A percentile compares a stretch with the other conserved stretches of the same genome.
Evolutionary conservation across 495 filamentous ascomycete genomes (phyloP).

Genomic region (Cercophora scortea): DNA sequence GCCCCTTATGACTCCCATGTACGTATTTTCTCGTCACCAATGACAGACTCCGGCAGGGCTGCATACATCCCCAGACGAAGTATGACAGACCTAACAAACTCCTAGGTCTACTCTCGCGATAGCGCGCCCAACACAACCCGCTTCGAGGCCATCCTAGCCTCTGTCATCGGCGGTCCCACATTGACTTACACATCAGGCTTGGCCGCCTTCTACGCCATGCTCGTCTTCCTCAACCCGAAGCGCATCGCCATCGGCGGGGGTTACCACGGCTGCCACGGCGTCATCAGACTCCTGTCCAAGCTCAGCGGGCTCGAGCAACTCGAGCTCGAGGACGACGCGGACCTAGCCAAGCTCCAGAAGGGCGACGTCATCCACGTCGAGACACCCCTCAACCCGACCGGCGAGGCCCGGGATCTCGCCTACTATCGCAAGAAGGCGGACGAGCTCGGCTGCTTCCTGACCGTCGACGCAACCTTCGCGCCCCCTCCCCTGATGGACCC

Average conservation of each 20-base stretch:
- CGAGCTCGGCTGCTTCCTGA: constrained; percentile 60
- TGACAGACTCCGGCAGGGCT: no score
- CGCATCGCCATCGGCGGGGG: constrained; percentile 71
- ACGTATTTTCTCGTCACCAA: no score
- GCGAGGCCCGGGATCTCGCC: constrained; percentile 65
- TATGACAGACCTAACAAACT: no score
- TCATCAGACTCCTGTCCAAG: constrained; percentile 60
- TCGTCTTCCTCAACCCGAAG: constrained; percentile 69
- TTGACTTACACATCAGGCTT: constrained; percentile 81
- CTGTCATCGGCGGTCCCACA: constrained; percentile 58
- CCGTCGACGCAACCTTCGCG: constrained; percentile 85
- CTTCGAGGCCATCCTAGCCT: constrained; percentile 72
- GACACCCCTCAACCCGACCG: constrained; percentile 85
- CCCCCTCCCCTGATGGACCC: constrained; percentile 88
- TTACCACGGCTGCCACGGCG: constrained; percentile 91
- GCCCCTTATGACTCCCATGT: constrained; percentile 36
- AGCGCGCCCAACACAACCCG: constrained; percentile 68
- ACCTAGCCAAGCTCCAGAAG: constrained; percentile 40
- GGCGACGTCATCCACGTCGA: constrained; percentile 90
- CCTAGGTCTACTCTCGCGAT: constrained; percentile 66
- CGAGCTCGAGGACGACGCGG: constrained; percentile 42
- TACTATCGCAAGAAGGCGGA: constrained; percentile 66
- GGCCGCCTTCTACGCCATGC: constrained; percentile 74
- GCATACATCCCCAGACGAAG: no score
- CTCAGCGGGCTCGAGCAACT: constrained; percentile 64